Percentiles rank a stretch among this genome's conserved stretches.
Evolutionary conservation across 2,329 filamentous ascomycete species (phyloP).

Genomic region (Monosporascus ibericus): DNA sequence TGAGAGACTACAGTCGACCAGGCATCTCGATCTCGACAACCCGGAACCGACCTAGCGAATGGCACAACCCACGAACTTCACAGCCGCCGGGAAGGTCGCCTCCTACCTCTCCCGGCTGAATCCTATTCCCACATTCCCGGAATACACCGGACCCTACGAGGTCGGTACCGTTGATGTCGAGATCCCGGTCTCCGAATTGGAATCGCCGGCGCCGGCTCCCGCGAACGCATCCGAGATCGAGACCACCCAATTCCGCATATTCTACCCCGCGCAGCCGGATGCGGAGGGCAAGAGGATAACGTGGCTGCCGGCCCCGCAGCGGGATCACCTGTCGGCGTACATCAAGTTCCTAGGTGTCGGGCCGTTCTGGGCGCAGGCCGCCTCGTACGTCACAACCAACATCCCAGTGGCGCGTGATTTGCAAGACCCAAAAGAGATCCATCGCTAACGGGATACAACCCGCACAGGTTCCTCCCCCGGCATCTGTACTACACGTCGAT

Average conservation of each 20-base stretch:
- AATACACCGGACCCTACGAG: constrained; percentile 70
- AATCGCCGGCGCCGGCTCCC: constrained; percentile 47
- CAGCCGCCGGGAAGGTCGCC: constrained; percentile 32
- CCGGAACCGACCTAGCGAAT: constrained; percentile 5
- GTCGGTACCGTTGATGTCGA: constrained; percentile 79
- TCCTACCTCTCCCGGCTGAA: constrained; percentile 51
- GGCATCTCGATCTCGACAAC: background rate
- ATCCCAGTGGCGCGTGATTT: background rate
- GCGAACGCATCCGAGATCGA: constrained; percentile 51
- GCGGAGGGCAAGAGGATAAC: constrained; percentile 54
- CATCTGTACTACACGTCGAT: constrained; percentile 69
- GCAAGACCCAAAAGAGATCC: constrained; percentile 1
- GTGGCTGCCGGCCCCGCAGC: constrained; percentile 75
- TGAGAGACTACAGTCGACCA: background rate
- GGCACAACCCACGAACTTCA: constrained; percentile 11
- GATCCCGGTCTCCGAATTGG: constrained; percentile 59
- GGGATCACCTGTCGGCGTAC: constrained; percentile 68
- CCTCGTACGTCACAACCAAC: constrained; percentile 44
- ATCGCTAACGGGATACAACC: background rate
- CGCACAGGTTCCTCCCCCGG: constrained; percentile 56
- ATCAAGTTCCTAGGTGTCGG: constrained; percentile 68
- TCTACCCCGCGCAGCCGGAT: constrained; percentile 62
- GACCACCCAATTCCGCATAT: constrained; percentile 76
- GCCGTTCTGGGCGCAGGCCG: constrained; percentile 47
- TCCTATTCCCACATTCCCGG: constrained; percentile 65